phyloP scores from a whole-genome alignment of 176 grass and related monocot species.

The Thalia dealbata region DNA sequence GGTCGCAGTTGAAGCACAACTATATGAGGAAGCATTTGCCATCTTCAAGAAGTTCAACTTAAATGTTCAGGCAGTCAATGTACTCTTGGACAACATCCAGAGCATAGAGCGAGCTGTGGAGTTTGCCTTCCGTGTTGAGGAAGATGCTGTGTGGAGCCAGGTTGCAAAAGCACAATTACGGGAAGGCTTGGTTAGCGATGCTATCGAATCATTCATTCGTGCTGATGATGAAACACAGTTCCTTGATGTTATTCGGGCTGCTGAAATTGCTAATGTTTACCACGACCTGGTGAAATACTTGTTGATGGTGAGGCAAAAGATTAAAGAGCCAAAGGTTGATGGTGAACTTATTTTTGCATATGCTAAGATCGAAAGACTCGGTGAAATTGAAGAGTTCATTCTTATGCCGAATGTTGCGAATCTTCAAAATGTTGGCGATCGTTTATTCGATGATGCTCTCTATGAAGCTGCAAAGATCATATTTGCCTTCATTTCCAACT shows the following conservation, averaged over 20 bases:
- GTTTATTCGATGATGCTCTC: constrained; percentile 78
- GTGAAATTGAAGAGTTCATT: constrained; percentile 95
- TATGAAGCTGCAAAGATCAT: constrained; percentile 99
- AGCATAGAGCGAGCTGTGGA: constrained; percentile 95
- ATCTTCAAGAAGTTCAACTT: constrained; percentile 99
- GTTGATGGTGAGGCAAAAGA: constrained; percentile 81
- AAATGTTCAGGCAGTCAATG: constrained; percentile 93
- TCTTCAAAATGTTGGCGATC: constrained; percentile 92
- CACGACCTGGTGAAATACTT: constrained; percentile 75
- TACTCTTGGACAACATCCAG: constrained; percentile 75
- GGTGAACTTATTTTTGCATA: constrained; percentile 95
- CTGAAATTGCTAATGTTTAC: constrained; percentile 65
- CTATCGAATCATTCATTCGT: constrained; percentile 95
- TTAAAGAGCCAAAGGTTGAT: constrained; percentile 69
- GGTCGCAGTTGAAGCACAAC: constrained; percentile 81
- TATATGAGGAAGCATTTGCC: constrained; percentile 93
- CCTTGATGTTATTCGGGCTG: constrained; percentile 76
- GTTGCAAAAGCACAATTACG: constrained; percentile 93
- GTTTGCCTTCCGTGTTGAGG: constrained; percentile 89
- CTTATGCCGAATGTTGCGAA: constrained; percentile 98
- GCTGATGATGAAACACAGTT: constrained; percentile 90
- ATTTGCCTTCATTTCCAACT: constrained; percentile 96
- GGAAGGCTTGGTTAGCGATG: constrained; percentile 84
- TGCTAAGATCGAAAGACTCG: constrained; percentile 72
- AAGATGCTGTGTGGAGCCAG: constrained; percentile 96